Conservation (phyloP, 208 protist species). For the Sergeia podlipaevii region DNA sequence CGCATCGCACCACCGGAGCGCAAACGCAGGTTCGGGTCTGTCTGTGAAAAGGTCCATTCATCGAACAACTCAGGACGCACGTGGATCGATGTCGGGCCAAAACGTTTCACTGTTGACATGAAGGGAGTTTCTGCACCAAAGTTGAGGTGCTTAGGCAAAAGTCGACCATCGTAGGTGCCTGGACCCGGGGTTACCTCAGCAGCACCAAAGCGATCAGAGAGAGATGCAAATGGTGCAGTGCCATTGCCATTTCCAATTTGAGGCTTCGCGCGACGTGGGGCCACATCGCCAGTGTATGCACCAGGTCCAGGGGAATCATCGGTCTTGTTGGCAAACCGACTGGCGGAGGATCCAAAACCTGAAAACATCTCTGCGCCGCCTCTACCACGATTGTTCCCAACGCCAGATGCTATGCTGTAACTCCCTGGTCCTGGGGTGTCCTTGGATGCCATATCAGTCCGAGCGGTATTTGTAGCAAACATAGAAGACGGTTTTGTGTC, state of each 20-base stretch:
- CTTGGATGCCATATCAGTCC: constrained; percentile 13
- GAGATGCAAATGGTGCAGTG: constrained; percentile 53
- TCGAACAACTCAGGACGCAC: constrained; percentile 3
- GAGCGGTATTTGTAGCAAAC: constrained; percentile 69
- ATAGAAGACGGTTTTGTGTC: constrained; percentile 69
- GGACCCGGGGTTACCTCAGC: constrained; percentile 39
- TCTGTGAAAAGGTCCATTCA: constrained; percentile 3
- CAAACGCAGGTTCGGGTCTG: constrained; percentile 3
- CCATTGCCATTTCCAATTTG: constrained; percentile 13
- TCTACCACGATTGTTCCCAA: constrained; percentile 14
- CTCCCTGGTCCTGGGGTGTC: constrained; percentile 67
- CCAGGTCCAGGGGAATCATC: constrained; percentile 57
- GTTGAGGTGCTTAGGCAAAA: constrained; percentile 20
- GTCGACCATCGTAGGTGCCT: constrained; percentile 45
- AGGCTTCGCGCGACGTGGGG: constrained; percentile 43
- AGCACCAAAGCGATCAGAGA: constrained; percentile 35
- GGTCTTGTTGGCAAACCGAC: constrained; percentile 25
- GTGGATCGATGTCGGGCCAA: constrained; percentile 17
- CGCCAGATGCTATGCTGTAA: constrained; percentile 42
- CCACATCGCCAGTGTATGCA: constrained; percentile 69
- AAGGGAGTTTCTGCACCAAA: constrained; percentile 58
- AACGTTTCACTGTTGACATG: constrained; percentile 52
- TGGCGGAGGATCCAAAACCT: constrained; percentile 59
- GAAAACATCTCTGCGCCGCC: constrained; percentile 32
- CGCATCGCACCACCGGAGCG: neutral